Evolutionary conservation across 2,329 filamentous ascomycete species (phyloP).

Genomic region (Sclerotinia subarctica): DNA sequence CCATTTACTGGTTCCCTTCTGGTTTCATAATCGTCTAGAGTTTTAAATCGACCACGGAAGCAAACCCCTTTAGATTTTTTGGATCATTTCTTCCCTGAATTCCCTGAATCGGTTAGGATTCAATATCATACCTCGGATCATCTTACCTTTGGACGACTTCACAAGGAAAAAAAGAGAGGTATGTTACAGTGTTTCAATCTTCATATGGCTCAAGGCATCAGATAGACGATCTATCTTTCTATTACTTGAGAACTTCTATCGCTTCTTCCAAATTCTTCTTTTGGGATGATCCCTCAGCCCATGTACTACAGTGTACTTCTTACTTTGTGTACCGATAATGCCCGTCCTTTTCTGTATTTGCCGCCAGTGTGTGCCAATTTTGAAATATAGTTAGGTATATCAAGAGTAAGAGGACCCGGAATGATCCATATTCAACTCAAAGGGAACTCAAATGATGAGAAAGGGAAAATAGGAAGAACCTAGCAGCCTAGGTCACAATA

Average conservation of each 20-base stretch:
- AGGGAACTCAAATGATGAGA: background rate
- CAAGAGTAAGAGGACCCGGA: background rate
- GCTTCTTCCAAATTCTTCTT: background rate
- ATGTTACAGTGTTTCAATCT: conserved; percentile 2
- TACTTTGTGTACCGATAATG: background rate
- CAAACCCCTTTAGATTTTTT: background rate
- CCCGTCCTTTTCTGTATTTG: background rate
- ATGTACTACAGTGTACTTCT: background rate
- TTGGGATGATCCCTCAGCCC: background rate
- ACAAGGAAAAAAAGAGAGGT: conserved; percentile 2
- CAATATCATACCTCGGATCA: background rate
- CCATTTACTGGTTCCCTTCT: background rate
- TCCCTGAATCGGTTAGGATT: background rate
- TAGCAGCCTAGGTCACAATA: conserved; percentile 4
- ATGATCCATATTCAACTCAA: background rate
- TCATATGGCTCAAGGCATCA: conserved; percentile 6
- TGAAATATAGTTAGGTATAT: background rate
- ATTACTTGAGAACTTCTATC: conserved; percentile 1
- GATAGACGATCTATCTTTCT: conserved; percentile 7
- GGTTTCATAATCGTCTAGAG: conserved; percentile 8
- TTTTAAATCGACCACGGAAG: background rate
- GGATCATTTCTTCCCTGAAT: background rate
- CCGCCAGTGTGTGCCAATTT: conserved; percentile 9
- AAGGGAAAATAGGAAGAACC: conserved; percentile 10
- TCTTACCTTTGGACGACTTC: background rate